These are phyloP conservation scores for Neurospora sp. DNA, from an alignment of 495 filamentous ascomycete species.

Conservation along the genomic window DNA sequence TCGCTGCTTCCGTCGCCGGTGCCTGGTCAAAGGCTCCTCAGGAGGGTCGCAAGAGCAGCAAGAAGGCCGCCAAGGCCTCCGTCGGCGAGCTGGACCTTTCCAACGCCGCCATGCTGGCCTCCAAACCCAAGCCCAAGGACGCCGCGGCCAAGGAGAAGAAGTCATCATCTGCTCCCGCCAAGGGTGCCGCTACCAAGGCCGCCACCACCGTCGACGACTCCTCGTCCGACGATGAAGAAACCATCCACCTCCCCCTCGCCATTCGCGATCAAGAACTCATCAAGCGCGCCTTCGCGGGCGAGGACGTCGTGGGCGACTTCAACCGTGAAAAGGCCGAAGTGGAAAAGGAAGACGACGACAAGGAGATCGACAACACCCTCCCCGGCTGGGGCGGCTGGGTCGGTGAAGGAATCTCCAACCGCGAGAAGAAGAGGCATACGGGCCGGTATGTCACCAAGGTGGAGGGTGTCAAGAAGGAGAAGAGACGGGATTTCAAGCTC, in stretches of 20 bases:
- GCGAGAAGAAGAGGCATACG: constrained; percentile 49
- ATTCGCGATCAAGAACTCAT: constrained; percentile 74
- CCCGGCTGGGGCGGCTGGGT: constrained; percentile 89
- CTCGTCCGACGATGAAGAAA: constrained; percentile 47
- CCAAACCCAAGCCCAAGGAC: constrained; percentile 19
- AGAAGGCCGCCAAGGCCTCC: constrained; percentile 12
- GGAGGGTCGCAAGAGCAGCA: constrained; percentile 20
- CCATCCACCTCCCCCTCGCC: constrained; percentile 48
- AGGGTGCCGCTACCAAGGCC: background rate
- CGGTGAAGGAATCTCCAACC: constrained; percentile 62
- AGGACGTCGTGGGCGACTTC: constrained; percentile 80
- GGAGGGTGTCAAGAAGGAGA: constrained; percentile 67
- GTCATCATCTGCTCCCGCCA: background rate
- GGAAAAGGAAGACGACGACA: constrained; percentile 71
- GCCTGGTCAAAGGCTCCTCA: background rate
- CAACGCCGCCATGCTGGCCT: constrained; percentile 22
- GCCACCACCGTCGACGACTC: constrained; percentile 13
- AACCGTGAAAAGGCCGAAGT: constrained; percentile 66
- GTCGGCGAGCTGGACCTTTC: constrained; percentile 31
- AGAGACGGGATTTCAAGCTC: constrained; percentile 71
- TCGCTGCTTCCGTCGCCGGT: constrained; percentile 5
- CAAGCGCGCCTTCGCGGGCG: constrained; percentile 77
- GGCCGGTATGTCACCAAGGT: constrained; percentile 55
- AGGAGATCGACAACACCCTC: constrained; percentile 73
- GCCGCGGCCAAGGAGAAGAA: background rate